These are phyloP conservation scores for Acer saccharum DNA, from an alignment of 345 rosid genomes.

Conservation along the genomic window DNA sequence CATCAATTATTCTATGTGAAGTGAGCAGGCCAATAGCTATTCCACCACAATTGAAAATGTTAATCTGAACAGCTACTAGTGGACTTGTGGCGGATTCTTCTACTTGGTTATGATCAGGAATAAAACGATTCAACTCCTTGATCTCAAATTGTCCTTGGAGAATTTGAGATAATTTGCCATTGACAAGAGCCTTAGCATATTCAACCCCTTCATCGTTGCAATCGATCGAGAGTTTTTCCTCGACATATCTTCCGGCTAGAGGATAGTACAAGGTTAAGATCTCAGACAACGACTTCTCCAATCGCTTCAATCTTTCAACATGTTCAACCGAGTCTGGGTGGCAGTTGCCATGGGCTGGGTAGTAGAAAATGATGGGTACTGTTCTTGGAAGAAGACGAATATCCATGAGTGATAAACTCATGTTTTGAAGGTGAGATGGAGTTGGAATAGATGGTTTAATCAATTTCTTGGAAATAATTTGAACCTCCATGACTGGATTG, in stretches of 20 bases:
- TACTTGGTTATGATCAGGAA: background rate
- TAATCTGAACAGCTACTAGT: background rate
- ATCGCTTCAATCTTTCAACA: background rate
- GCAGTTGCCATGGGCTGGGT: background rate
- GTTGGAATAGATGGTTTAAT: background rate
- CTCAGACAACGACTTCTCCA: background rate
- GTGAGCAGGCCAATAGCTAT: background rate
- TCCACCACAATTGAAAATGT: background rate
- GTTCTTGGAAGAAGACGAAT: background rate
- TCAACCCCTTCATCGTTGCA: background rate
- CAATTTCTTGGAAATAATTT: background rate
- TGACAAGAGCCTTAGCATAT: background rate
- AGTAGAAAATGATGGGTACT: background rate
- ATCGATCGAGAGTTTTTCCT: background rate
- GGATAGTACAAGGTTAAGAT: background rate
- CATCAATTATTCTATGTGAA: background rate
- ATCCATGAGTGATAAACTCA: background rate
- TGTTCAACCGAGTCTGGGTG: background rate
- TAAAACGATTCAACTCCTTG: background rate
- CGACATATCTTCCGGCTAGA: background rate
- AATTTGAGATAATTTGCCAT: background rate
- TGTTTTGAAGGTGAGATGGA: background rate
- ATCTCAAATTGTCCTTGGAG: background rate
- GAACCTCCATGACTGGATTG: background rate
- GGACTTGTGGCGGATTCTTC: background rate